Evolutionary conservation across 2,329 filamentous ascomycete species (phyloP).

Genomic region (Hymenoscyphus fructigenus): DNA sequence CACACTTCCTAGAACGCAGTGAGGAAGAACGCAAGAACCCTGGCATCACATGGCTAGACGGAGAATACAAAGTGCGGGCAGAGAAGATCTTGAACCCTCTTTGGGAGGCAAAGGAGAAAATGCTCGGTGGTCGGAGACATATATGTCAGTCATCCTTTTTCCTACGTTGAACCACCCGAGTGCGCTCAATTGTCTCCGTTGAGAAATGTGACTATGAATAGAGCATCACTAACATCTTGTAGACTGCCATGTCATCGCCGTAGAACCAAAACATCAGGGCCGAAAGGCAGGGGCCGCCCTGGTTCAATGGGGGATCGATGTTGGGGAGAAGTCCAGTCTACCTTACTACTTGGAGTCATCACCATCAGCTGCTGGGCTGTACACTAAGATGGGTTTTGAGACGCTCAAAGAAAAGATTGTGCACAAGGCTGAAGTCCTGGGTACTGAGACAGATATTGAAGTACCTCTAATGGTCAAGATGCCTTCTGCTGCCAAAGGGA

Average conservation of each 20-base stretch:
- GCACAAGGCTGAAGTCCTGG: slow-evolving; percentile 4
- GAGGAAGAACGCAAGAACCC: slow-evolving; percentile 4
- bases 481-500: neutral
- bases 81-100: slow-evolving; percentile 8
- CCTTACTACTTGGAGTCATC: slow-evolving; percentile 7
- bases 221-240: neutral
- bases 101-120: neutral
- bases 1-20: neutral
- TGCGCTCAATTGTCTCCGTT: neutral
- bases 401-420: slow-evolving; percentile 6
- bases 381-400: slow-evolving; percentile 8
- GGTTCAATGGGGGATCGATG: slow-evolving; percentile 6
- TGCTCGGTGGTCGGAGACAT: neutral
- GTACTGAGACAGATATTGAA: neutral
- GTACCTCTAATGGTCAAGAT: slow-evolving; percentile 8
- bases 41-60: slow-evolving; percentile 1
- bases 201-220: neutral
- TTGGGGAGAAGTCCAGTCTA: neutral
- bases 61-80: neutral
- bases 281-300: slow-evolving; percentile 7
- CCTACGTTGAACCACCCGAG: neutral
- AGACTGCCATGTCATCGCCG: slow-evolving; percentile 7
- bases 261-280: slow-evolving; percentile 9
- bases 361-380: neutral
- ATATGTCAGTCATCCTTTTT: slow-evolving; percentile 1